These are phyloP conservation scores for Serendipita sp. DNA, from an alignment of 768 basidiomycete genomes.

Conservation along the genomic window DNA sequence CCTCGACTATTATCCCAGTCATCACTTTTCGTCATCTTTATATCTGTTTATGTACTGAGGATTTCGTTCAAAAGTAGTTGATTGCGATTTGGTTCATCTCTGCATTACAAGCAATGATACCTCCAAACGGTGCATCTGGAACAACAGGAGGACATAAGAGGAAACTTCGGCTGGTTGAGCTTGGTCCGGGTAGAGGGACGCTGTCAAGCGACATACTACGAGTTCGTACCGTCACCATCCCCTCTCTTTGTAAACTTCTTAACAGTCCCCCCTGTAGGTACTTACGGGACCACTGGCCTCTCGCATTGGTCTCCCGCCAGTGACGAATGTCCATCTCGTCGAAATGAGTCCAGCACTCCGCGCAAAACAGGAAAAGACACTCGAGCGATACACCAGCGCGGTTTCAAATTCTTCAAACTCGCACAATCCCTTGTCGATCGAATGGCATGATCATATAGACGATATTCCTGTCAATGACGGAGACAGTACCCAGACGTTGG, in stretches of 20 bases:
- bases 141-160: conserved; percentile 28
- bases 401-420: not conserved
- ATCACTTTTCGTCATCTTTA: too few species aligned
- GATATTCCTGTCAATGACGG: conserved; percentile 35
- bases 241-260: not conserved
- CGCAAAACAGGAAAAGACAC: conserved; percentile 28
- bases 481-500: conserved; percentile 47
- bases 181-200: conserved; percentile 89
- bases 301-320: conserved; percentile 20
- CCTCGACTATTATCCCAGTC: not conserved
- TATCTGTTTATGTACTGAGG: not conserved
- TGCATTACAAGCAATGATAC: conserved; percentile 38
- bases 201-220: conserved; percentile 79
- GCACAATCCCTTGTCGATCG: conserved; percentile 23
- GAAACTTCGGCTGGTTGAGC: conserved; percentile 61
- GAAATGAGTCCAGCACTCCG: conserved; percentile 62
- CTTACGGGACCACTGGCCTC: conserved; percentile 26
- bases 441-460: conserved; percentile 63
- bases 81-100: conserved; percentile 74
- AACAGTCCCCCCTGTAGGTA: conserved; percentile 24
- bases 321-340: conserved; percentile 50
- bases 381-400: not conserved
- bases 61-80: conserved; percentile 34
- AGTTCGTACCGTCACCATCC: conserved; percentile 27
- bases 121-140: not conserved